Evolutionary conservation across 1,284 basidiomycete genomes (phyloP).

Genomic region (Gymnopus androsaceus): DNA sequence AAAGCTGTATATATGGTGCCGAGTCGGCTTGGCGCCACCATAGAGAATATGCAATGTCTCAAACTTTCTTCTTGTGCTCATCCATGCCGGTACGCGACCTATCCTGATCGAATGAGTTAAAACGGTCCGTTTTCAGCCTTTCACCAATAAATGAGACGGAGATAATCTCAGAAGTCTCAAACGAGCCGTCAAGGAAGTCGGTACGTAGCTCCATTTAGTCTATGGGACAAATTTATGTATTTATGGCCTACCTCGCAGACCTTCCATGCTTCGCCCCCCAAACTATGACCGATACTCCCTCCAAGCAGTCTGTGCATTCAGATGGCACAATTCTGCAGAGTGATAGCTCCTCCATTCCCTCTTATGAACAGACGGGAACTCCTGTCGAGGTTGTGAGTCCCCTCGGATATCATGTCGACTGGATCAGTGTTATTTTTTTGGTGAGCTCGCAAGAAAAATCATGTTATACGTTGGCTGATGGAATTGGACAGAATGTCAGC

Average conservation of each 20-base stretch:
- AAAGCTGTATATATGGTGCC: too few relatives aligned
- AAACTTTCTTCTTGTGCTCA: too few relatives aligned
- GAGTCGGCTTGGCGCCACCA: too few relatives aligned
- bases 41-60: too few relatives aligned
- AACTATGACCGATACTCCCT: neutral
- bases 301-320: neutral
- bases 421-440: neutral
- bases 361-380: neutral
- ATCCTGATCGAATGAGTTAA: too few relatives aligned
- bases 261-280: neutral
- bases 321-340: neutral
- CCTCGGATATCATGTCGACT: slow-evolving; percentile 1
- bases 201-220: neutral
- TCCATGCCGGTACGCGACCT: too few relatives aligned
- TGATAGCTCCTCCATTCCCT: neutral
- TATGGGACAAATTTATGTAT: neutral
- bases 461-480: neutral
- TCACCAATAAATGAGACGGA: neutral
- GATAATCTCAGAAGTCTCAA: neutral
- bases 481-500: neutral
- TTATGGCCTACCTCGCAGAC: neutral
- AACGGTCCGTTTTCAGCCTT: too few relatives aligned
- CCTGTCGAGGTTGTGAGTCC: neutral
- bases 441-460: neutral
- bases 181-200: neutral